Evolutionary conservation across 768 basidiomycete genomes (phyloP).

Genomic region (Mycena latifolia): DNA sequence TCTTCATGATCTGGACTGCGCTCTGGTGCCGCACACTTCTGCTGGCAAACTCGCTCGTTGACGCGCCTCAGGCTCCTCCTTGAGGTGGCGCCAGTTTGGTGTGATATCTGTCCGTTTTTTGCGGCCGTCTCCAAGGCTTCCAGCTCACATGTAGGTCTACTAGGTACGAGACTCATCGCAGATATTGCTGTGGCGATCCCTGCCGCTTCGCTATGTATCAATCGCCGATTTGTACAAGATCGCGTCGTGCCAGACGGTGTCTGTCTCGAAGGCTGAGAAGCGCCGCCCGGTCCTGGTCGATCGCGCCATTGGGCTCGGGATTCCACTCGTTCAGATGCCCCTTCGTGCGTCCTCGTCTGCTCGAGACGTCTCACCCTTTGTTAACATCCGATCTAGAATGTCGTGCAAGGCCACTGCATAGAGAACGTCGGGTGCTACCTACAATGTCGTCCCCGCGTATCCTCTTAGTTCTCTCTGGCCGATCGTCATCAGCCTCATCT

Average conservation of each 20-base stretch:
- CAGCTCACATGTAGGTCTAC: constrained; percentile 49
- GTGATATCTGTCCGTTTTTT: constrained; percentile 53
- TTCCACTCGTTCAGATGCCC: constrained; percentile 43
- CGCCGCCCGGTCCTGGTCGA: constrained; percentile 41
- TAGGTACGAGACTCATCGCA: no score
- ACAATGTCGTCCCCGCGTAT: constrained; percentile 48
- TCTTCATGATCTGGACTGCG: no score
- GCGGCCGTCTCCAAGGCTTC: no score
- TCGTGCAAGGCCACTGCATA: constrained; percentile 63
- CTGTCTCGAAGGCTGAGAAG: no score
- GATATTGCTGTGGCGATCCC: constrained; percentile 53
- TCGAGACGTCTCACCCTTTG: background rate
- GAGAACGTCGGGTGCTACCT: constrained; percentile 61
- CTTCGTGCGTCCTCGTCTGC: constrained; percentile 7
- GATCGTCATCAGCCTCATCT: constrained; percentile 41
- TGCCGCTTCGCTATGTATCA: no score
- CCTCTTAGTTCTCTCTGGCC: constrained; percentile 47
- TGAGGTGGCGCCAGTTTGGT: constrained; percentile 61
- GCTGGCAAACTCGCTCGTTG: no score
- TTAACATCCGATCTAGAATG: constrained; percentile 40
- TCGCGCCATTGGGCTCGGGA: constrained; percentile 43
- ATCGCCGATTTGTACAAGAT: constrained; percentile 59
- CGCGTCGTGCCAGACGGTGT: no score
- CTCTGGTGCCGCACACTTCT: no score
- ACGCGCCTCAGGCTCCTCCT: no score